These are phyloP conservation scores for Nicotiana otophora DNA, from an alignment of 257 asterid genomes.

Conservation along the genomic window DNA sequence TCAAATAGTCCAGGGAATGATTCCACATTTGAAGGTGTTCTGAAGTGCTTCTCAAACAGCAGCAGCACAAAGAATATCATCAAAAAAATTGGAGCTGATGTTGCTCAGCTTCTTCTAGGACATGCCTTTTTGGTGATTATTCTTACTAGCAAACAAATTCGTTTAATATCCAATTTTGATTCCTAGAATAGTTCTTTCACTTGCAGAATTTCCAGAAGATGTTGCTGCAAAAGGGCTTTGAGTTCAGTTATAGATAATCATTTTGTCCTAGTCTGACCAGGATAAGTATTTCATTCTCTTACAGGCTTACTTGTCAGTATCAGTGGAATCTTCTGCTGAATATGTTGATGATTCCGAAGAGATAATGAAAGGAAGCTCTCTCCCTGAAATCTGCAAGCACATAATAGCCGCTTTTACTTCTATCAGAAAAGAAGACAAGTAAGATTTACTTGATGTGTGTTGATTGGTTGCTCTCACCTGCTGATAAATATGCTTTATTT, in stretches of 20 bases:
- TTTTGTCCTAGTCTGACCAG: neutral
- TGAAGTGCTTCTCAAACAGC: slow-evolving; percentile 58
- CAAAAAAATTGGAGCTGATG: slow-evolving; percentile 54
- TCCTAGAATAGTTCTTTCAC: neutral
- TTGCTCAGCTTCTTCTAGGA: slow-evolving; percentile 70
- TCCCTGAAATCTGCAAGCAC: slow-evolving; percentile 50
- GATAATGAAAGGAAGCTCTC: slow-evolving; percentile 30
- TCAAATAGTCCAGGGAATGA: slow-evolving; percentile 30
- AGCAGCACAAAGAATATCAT: slow-evolving; percentile 50
- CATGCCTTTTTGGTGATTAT: slow-evolving; percentile 68
- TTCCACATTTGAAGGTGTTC: slow-evolving; percentile 50
- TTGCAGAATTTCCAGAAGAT: neutral
- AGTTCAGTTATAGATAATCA: neutral
- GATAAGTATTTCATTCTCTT: slow-evolving; percentile 10
- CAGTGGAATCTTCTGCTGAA: slow-evolving; percentile 28
- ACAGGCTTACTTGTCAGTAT: slow-evolving; percentile 66
- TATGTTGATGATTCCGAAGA: slow-evolving; percentile 29
- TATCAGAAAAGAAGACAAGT: slow-evolving; percentile 61
- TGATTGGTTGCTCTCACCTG: neutral
- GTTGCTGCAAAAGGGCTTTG: neutral
- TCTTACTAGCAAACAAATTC: neutral
- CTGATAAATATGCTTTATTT: neutral
- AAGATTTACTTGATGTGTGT: slow-evolving; percentile 29
- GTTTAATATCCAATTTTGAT: neutral
- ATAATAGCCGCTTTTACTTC: slow-evolving; percentile 55